Evolutionary conservation across 306 rosid species (phyloP).

Genomic region (Quercus alba): DNA sequence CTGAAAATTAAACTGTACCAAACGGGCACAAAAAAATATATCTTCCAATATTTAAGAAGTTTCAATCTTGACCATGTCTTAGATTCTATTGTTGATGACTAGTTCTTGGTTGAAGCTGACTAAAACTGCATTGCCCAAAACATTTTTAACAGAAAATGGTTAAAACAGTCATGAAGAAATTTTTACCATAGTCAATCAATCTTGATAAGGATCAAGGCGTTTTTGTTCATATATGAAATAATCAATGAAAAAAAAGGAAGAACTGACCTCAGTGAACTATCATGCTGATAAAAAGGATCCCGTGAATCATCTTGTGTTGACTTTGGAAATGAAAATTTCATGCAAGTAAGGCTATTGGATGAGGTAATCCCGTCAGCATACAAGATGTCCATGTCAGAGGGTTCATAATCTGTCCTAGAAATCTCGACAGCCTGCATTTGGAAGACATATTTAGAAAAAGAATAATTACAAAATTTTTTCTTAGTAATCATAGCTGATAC

Average conservation of each 20-base stretch:
- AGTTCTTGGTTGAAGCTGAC: not conserved
- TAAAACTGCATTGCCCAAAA: not conserved
- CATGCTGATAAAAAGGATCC: too few relatives aligned
- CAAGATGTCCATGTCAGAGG: conserved; percentile 65
- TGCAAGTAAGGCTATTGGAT: conserved; percentile 47
- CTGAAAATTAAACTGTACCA: too few relatives aligned
- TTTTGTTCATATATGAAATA: not conserved
- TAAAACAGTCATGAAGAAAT: not conserved
- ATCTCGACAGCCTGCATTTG: conserved; percentile 64
- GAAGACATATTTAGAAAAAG: conserved; percentile 9
- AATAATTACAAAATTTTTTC: not conserved
- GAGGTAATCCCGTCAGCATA: conserved; percentile 67
- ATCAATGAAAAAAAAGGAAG: not conserved
- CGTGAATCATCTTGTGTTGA: conserved; percentile 28
- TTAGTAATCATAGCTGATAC: not conserved
- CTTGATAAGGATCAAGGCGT: not conserved
- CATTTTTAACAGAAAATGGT: not conserved
- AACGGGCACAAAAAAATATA: not conserved
- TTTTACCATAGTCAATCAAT: not conserved
- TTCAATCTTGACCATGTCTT: not conserved
- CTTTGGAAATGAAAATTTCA: conserved; percentile 57
- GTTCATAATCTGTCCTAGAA: conserved; percentile 54
- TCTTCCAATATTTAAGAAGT: not conserved
- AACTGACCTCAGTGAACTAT: conserved; percentile 50
- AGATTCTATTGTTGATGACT: not conserved